Evolutionary conservation across 2,329 filamentous ascomycete genomes (phyloP).

Genomic region (Colletotrichum chrysophilum): DNA sequence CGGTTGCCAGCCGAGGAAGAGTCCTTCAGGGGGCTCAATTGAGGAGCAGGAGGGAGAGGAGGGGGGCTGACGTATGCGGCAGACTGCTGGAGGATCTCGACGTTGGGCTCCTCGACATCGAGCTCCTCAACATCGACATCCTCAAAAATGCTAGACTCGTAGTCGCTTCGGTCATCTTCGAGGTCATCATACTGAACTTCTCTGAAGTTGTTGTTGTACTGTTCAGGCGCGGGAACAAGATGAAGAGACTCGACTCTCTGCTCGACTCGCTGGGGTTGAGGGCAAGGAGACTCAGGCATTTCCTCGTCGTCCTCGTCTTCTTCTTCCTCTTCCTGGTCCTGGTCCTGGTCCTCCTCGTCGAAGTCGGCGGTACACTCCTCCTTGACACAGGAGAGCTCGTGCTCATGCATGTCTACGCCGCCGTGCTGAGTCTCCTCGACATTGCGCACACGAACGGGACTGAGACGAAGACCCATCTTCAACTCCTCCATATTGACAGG

Average conservation of each 20-base stretch:
- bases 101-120: slow-evolving; percentile 47
- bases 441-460: slow-evolving; percentile 61
- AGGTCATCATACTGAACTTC: slow-evolving; percentile 27
- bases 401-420: slow-evolving; percentile 35
- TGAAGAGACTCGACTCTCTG: slow-evolving; percentile 41
- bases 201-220: neutral
- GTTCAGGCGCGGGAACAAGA: slow-evolving; percentile 40
- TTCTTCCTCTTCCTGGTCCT: slow-evolving; percentile 16
- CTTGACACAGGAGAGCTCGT: slow-evolving; percentile 39
- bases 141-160: slow-evolving; percentile 48
- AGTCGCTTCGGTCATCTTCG: slow-evolving; percentile 35
- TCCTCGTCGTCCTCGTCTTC: slow-evolving; percentile 17
- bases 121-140: slow-evolving; percentile 48
- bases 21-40: slow-evolving; percentile 57
- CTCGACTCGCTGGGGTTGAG: slow-evolving; percentile 30
- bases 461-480: slow-evolving; percentile 70
- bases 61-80: slow-evolving; percentile 47
- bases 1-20: slow-evolving; percentile 44
- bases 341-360: slow-evolving; percentile 41
- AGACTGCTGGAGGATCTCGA: slow-evolving; percentile 51
- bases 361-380: slow-evolving; percentile 43
- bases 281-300: slow-evolving; percentile 30
- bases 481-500: slow-evolving; percentile 73
- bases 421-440: slow-evolving; percentile 51
- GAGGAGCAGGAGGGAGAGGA: slow-evolving; percentile 51